phyloP scores from a whole-genome alignment of 768 basidiomycete species.

The Russula sp. region DNA sequence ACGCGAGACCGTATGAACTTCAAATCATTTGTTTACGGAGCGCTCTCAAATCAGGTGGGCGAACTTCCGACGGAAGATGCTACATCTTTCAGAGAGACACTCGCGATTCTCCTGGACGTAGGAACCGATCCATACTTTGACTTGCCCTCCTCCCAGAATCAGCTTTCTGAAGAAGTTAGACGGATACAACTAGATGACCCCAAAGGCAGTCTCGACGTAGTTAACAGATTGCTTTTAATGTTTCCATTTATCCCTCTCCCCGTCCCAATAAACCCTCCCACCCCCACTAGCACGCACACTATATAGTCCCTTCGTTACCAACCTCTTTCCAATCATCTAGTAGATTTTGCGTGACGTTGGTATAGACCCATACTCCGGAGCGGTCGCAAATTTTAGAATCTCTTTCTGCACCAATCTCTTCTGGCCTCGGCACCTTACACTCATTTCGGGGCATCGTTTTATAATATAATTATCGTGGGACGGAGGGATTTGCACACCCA shows the following conservation, averaged over 20 bases:
- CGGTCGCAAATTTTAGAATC: too few relatives aligned
- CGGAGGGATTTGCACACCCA: too few relatives aligned
- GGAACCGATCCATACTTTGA: background rate
- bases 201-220: background rate
- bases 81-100: background rate
- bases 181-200: background rate
- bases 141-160: background rate
- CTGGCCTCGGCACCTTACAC: too few relatives aligned
- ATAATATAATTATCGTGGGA: too few relatives aligned
- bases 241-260: too few relatives aligned
- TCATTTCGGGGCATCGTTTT: too few relatives aligned
- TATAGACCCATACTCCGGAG: constrained; percentile 47
- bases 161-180: background rate
- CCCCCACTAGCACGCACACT: too few relatives aligned
- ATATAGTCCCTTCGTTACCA: too few relatives aligned
- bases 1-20: background rate
- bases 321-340: too few relatives aligned
- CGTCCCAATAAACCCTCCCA: too few relatives aligned
- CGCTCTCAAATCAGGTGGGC: background rate
- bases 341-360: too few relatives aligned
- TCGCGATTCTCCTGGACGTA: background rate
- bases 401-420: too few relatives aligned
- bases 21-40: background rate
- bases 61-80: background rate
- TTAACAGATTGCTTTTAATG: background rate